These are phyloP conservation scores for Clavaria fumosa DNA, from an alignment of 768 basidiomycete genomes.

Conservation along the genomic window DNA sequence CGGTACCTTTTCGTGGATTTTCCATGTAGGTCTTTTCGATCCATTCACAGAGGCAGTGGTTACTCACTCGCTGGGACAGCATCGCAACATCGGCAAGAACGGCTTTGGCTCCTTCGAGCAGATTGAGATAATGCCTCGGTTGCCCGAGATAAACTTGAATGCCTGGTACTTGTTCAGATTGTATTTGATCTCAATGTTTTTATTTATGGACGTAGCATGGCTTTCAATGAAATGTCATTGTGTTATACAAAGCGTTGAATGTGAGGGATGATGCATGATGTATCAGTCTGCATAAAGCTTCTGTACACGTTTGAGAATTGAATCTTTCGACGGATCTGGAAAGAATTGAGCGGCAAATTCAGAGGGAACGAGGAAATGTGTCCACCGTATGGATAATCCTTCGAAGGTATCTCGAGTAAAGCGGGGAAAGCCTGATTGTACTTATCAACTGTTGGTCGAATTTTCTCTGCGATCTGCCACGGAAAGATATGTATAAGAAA, in stretches of 20 bases:
- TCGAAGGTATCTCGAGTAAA: constrained; percentile 92
- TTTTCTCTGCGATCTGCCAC: constrained; percentile 86
- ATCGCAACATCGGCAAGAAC: no score
- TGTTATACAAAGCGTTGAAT: neutral
- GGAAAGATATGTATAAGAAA: constrained; percentile 2
- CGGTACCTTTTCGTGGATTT: constrained; percentile 67
- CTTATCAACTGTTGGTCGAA: constrained; percentile 84
- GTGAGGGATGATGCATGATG: neutral
- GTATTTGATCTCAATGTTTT: no score
- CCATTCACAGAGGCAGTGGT: no score
- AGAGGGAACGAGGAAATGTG: constrained; percentile 8
- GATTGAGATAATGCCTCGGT: constrained; percentile 60
- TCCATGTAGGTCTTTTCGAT: constrained; percentile 41
- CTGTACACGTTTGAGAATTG: constrained; percentile 89
- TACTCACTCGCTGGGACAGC: no score
- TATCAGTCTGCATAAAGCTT: constrained; percentile 73
- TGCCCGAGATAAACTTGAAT: no score
- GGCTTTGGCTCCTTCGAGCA: no score
- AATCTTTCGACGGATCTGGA: constrained; percentile 89
- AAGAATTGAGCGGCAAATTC: constrained; percentile 8
- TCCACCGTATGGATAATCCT: constrained; percentile 95
- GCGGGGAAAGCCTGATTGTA: constrained; percentile 96
- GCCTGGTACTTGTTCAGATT: no score
- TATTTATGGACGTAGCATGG: no score
- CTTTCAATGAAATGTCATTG: neutral